Percentiles rank a stretch among this genome's conserved stretches.
These are phyloP conservation scores for Malassezia nana DNA, from an alignment of 1,284 basidiomycete species.

Conservation along the genomic window DNA sequence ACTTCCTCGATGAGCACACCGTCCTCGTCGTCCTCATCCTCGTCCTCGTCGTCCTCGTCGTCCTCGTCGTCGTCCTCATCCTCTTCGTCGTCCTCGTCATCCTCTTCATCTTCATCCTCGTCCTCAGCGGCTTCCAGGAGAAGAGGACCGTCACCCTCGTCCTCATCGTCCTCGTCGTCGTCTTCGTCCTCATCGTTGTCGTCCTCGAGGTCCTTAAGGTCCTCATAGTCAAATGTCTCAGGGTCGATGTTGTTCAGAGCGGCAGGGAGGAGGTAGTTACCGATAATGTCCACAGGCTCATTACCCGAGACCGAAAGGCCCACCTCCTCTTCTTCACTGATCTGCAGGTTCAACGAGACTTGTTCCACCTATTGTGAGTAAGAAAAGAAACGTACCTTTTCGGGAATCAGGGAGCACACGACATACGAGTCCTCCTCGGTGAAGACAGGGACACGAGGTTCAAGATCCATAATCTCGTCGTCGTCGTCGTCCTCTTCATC, in stretches of 20 bases:
- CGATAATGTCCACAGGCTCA: constrained; percentile 74
- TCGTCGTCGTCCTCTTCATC: constrained; percentile 52
- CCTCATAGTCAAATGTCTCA: constrained; percentile 31
- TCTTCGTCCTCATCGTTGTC: constrained; percentile 56
- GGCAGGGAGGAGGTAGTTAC: constrained; percentile 67
- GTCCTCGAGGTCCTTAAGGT: constrained; percentile 51
- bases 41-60: constrained; percentile 11
- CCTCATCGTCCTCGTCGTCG: constrained; percentile 20
- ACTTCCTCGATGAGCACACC: constrained; percentile 53
- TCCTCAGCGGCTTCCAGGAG: constrained; percentile 10
- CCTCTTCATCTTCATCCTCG: constrained; percentile 21
- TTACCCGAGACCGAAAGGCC: constrained; percentile 69
- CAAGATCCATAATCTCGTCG: constrained; percentile 49
- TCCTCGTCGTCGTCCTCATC: constrained; percentile 28
- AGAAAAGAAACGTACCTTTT: constrained; percentile 44
- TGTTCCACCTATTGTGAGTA: constrained; percentile 63
- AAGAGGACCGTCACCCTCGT: background rate
- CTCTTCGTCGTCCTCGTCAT: constrained; percentile 59
- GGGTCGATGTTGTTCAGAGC: constrained; percentile 52
- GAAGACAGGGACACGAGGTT: constrained; percentile 14
- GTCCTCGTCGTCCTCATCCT: constrained; percentile 51
- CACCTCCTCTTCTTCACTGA: constrained; percentile 60
- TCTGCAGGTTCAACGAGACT: constrained; percentile 54
- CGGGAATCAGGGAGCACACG: constrained; percentile 52
- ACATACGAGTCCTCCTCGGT: constrained; percentile 51